Evolutionary conservation across 2,329 filamentous ascomycete genomes (phyloP).

Genomic region (Dactylonectria estremocensis): DNA sequence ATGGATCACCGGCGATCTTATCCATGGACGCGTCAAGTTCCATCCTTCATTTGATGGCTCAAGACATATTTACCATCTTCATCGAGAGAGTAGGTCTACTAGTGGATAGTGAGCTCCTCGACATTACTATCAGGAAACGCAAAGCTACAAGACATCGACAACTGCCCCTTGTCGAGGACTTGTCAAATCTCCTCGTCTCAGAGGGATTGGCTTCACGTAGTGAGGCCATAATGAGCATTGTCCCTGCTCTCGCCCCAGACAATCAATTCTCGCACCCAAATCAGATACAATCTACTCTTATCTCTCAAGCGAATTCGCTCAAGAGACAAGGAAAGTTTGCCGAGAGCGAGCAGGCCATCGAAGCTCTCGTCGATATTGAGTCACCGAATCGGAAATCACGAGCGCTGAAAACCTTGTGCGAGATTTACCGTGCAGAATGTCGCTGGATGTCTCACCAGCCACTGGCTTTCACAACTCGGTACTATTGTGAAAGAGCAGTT

Average conservation of each 20-base stretch:
- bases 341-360: background rate
- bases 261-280: background rate
- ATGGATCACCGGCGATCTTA: background rate
- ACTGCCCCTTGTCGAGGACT: background rate
- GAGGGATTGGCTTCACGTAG: background rate
- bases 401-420: background rate
- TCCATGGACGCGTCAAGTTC: background rate
- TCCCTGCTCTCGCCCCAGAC: background rate
- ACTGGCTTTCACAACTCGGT: background rate
- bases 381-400: background rate
- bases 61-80: conserved; percentile 6
- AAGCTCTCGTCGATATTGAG: background rate
- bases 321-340: background rate
- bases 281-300: background rate
- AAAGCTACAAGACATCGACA: background rate
- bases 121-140: background rate
- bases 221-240: background rate
- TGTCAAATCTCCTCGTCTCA: background rate
- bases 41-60: background rate
- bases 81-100: background rate
- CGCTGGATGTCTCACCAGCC: background rate
- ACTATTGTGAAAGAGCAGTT: background rate
- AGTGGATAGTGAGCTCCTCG: background rate
- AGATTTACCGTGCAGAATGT: background rate
- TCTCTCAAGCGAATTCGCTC: background rate